Conservation (phyloP, 768 basidiomycete species). For the Hypholoma sublateritium region DNA sequence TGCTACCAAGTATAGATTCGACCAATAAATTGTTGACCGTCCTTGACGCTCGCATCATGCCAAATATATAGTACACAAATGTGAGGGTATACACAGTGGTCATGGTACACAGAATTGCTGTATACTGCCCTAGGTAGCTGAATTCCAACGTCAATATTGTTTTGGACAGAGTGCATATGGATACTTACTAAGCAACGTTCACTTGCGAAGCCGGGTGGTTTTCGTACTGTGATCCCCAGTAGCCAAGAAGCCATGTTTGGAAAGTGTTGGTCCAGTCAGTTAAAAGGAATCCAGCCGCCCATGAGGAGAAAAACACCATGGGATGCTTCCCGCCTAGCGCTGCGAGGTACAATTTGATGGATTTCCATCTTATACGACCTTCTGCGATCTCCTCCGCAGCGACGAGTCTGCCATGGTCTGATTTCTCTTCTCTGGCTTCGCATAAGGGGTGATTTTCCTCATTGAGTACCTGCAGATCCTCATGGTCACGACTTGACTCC, state of each 20-base stretch:
- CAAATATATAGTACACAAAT: conserved; percentile 22
- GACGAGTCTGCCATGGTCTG: conserved; percentile 49
- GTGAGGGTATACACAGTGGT: conserved; percentile 4
- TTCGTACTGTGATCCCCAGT: conserved; percentile 47
- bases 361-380: conserved; percentile 21
- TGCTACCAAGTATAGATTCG: conserved; percentile 16
- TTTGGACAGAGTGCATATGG: conserved; percentile 7
- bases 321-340: conserved; percentile 35
- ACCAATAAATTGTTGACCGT: conserved; percentile 14
- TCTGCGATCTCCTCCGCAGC: conserved; percentile 59
- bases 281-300: conserved; percentile 24
- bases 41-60: conserved; percentile 36
- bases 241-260: conserved; percentile 44
- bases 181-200: conserved; percentile 34
- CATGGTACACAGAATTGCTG: conserved; percentile 7
- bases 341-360: conserved; percentile 34
- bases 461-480: background rate
- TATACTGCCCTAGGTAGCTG: conserved; percentile 48
- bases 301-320: conserved; percentile 30
- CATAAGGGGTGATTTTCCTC: too few species aligned
- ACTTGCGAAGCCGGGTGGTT: conserved; percentile 30
- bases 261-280: conserved; percentile 25
- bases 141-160: background rate
- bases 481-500: background rate
- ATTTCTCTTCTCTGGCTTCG: too few species aligned